These are phyloP conservation scores for Pyronema domesticum DNA, from an alignment of 495 filamentous ascomycete species.

Conservation along the genomic window DNA sequence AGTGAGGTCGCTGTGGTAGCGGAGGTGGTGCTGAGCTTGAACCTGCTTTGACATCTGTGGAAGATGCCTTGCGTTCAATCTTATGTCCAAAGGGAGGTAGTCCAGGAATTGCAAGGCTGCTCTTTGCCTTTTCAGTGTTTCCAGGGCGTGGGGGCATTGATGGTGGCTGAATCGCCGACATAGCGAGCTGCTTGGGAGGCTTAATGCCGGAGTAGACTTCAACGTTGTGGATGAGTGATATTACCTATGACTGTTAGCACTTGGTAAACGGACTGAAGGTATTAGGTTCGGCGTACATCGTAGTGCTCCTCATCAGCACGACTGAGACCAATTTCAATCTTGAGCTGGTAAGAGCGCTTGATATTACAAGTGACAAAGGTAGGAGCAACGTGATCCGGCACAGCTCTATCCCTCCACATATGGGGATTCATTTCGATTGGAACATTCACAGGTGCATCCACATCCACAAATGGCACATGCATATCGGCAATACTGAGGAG, in stretches of 20 bases:
- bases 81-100: background rate
- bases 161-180: background rate
- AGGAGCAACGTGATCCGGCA: constrained; percentile 74
- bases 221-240: constrained; percentile 61
- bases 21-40: constrained; percentile 7
- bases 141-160: constrained; percentile 6
- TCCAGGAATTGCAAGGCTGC: background rate
- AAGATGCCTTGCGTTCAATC: background rate
- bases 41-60: constrained; percentile 8
- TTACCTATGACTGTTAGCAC: constrained; percentile 44
- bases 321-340: constrained; percentile 54
- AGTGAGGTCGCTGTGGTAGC: constrained; percentile 15
- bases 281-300: constrained; percentile 30
- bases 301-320: constrained; percentile 26
- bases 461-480: constrained; percentile 6
- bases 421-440: constrained; percentile 46
- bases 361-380: constrained; percentile 83
- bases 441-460: constrained; percentile 38
- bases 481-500: constrained; percentile 8
- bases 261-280: constrained; percentile 40
- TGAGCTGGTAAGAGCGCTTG: constrained; percentile 58
- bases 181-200: constrained; percentile 50
- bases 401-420: constrained; percentile 47
- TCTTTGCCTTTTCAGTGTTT: background rate
- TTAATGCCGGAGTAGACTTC: constrained; percentile 77